Evolutionary conservation across 148 eudicot genomes (phyloP), one percentile per base, ranked within the genome.

Genomic region (Vaccinium myrtillus): DNA sequence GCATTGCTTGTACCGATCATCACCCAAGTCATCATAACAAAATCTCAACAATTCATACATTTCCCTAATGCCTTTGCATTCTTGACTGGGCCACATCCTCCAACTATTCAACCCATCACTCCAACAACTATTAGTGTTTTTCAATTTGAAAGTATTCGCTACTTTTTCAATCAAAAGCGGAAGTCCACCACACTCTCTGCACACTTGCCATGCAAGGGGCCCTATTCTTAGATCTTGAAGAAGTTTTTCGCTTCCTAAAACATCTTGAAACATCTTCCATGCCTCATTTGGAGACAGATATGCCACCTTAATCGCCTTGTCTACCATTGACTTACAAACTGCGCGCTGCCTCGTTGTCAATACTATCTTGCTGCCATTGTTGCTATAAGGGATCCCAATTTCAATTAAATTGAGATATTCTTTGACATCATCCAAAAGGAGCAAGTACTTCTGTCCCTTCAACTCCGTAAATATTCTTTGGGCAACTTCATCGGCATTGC

Each of bases 371-470:
- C 86, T 67, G 0, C 78, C 83, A 30, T 32, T 30, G 10, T n/a
- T 43, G 14, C 54, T 46, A 4, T 11, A 27, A 27, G 30, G 30
- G 30, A 27, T 27, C 30, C 30, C 30, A 27, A 27, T 32, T 25
- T n/a, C 32, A 0, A 3, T 1, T n/a, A 84, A 69, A 39, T 77
- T 79, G n/a, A 84, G 70, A 21, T 21, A 48, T 54, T 70, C 70
- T n/a, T 79, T 84, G n/a, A 84, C 86, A 70, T 55, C 86, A 84
- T 79, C 86, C 54, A 79, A 53, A 48, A 70, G 83, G 2, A 84
- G 76, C 86, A 84, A 67, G 15, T 65, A 84, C 82, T 51, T 84
- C 50, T 49, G 71, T 0, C 16, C 51, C 2, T 50, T 32, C 61
- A 84, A 79, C 32, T 25, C 36, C 5, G 4, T 59, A 4, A 3